A percentile compares a stretch with the other conserved stretches of the same genome.
Conservation (phyloP, 139 green algal genomes). For the Chara braunii region DNA sequence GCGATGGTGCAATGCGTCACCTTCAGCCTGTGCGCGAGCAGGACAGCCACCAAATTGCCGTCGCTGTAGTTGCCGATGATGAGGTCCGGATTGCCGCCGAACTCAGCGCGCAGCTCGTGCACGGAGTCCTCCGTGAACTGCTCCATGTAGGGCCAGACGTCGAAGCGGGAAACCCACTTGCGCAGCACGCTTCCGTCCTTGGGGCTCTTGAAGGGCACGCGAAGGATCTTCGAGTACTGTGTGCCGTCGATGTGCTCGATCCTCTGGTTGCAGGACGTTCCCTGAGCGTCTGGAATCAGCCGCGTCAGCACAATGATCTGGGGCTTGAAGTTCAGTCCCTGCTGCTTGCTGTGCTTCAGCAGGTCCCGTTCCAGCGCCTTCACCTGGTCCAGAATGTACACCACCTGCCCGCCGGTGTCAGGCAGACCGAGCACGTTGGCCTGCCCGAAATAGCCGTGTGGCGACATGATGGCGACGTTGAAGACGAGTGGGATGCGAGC, state of each 20-base stretch:
- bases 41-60: slow-evolving; percentile 69
- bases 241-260: slow-evolving; percentile 65
- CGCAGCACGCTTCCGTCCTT: slow-evolving; percentile 42
- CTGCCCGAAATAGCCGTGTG: slow-evolving; percentile 79
- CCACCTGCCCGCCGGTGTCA: slow-evolving; percentile 63
- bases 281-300: slow-evolving; percentile 65
- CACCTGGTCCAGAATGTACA: slow-evolving; percentile 74
- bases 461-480: slow-evolving; percentile 65
- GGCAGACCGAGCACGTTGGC: slow-evolving; percentile 60
- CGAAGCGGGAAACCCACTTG: slow-evolving; percentile 66
- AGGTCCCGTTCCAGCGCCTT: slow-evolving; percentile 34
- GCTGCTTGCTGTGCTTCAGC: not conserved
- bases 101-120: slow-evolving; percentile 48
- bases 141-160: slow-evolving; percentile 79
- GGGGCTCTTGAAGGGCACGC: slow-evolving; percentile 60
- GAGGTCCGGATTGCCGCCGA: slow-evolving; percentile 63
- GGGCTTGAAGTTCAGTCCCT: slow-evolving; percentile 27
- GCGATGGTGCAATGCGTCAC: slow-evolving; percentile 72
- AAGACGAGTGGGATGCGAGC: slow-evolving; percentile 60
- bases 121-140: slow-evolving; percentile 64
- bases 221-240: slow-evolving; percentile 57
- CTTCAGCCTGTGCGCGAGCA: slow-evolving; percentile 53
- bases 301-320: slow-evolving; percentile 70
- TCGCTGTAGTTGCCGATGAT: slow-evolving; percentile 79
- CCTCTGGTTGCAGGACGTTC: slow-evolving; percentile 69